Evolutionary conservation across 179 eudicot species (phyloP), one percentile per base, ranked within the genome.

Genomic region (Actinidia arguta): DNA sequence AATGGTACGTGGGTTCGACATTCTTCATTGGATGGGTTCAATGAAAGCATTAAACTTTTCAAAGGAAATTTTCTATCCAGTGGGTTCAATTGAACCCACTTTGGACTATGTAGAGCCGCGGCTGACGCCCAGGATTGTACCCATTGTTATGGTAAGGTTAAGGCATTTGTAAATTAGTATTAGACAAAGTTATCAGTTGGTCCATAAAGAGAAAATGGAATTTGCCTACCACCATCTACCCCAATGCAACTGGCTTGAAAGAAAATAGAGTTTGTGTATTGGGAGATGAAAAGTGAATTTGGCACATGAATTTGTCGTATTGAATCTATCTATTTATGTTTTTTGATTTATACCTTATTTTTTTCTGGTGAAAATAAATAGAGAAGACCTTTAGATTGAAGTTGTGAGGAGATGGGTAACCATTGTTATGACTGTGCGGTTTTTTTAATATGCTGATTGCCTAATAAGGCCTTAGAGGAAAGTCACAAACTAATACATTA

Each of bases 151-250:
- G 55, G 54, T 71, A n/a, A 71, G 8, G 13, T 22, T 48, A 72
- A 31, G 20, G 17, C 13, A 46, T 20, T 72, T 22, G 76, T 6
- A 8, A 11, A 3, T 72, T 72, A 27, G 39, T 22, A 46, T 71
- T 47, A 71, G 75, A 22, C 54, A 22, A 71, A 71, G 75, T 36
- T 36, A 71, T 72, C 75, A 22, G 22, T 72, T 72, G 55, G 75
- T 47, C 36, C 36, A 72, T 72, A 12, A 24, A 72, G 25, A 6
- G 39, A 69, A 18, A 20, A 47, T 47, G 48, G 52, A 17, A 70
- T 11, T 70, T 70, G 74, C 54, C 46, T 22, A 22, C 27, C 56
- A 11, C 13, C 55, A 72, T 36, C 75, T 47, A 56, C 16, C 17
- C 75, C 55, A 50, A 73, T 27, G 59, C 58, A 73, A 39, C 6